Conservation (phyloP, 108 stramenopile genomes). For the Cyclostephanos invisitatus region DNA sequence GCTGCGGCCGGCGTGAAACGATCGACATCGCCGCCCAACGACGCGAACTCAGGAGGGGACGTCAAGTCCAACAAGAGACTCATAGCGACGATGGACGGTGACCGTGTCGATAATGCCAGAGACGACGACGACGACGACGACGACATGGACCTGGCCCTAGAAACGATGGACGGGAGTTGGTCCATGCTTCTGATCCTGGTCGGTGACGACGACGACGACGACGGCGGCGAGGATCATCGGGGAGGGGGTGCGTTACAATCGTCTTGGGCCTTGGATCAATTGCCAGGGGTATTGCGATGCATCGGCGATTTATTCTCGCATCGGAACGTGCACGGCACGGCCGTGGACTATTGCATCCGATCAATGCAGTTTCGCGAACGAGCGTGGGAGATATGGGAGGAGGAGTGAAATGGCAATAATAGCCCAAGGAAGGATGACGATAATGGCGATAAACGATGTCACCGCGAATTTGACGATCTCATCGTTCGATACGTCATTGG, state of each 20-base stretch:
- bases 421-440: no score
- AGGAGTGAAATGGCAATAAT: background rate
- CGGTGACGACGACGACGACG: background rate
- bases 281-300: constrained; percentile 66
- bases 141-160: constrained; percentile 63
- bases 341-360: constrained; percentile 76
- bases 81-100: constrained; percentile 12
- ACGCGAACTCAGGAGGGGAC: background rate
- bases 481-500: constrained; percentile 22
- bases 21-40: background rate
- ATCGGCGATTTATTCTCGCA: constrained; percentile 68
- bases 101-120: background rate
- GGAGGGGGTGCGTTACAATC: constrained; percentile 7
- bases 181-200: constrained; percentile 57
- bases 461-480: constrained; percentile 8
- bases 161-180: constrained; percentile 81
- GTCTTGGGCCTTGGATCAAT: constrained; percentile 54
- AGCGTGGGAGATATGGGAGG: constrained; percentile 31
- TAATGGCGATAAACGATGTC: background rate
- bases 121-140: constrained; percentile 29
- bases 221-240: background rate
- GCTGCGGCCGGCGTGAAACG: no score
- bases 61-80: background rate
- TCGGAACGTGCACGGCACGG: constrained; percentile 59
- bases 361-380: constrained; percentile 64